Base-by-base conservation (phyloP, 345 rosid species). In the Bruguiera sexangula region DNA sequence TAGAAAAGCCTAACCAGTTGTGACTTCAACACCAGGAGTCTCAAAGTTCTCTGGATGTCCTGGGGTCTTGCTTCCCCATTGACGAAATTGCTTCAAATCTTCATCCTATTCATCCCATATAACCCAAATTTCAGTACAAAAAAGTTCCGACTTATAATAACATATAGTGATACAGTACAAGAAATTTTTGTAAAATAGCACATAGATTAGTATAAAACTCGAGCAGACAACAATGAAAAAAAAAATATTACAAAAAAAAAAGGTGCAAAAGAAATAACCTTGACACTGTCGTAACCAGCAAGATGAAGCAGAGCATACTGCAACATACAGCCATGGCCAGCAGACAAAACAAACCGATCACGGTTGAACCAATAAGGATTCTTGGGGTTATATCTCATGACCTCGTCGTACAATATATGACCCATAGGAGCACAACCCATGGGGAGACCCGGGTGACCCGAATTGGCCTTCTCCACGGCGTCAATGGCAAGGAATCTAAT, bases 41-140 rank as follows among this genome's bases (percentile, higher is more conserved):
- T 92, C 99, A 57, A 96, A 96, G 80, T 96, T 96, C 88, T 96
- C 99, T 2, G 99, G 99, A 78, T 96, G 99, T 73, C 99, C 99
- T 8, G 99, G 98, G n/a, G 98, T 96, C 63, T 11, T 88, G 83
- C 99, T 96, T 79, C 84, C 98, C 96, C 93, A 92, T 26, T 96
- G 99, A 63, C 99, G 85, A 78, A 96, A 96, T 0, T 20, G 18
- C 92, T 85, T 89, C 89, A 96, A 87, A 77, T 96, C 99, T 64
- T 96, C 99, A 67, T 86, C 98, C 99, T 96, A 59, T 63, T 54
- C 39, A 76, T 56, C 67, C 30, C 24, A 24, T 9, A 64, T 46
- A 66, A 24, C 68, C 57, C 26, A 62, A 48, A 70, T 9, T 9
- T 65, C n/a, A 53, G 34, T 15, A 18, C 29, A 55, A 55, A 43